Conservation (phyloP, 441 rosid genomes). For the Corymbia citriodora region DNA sequence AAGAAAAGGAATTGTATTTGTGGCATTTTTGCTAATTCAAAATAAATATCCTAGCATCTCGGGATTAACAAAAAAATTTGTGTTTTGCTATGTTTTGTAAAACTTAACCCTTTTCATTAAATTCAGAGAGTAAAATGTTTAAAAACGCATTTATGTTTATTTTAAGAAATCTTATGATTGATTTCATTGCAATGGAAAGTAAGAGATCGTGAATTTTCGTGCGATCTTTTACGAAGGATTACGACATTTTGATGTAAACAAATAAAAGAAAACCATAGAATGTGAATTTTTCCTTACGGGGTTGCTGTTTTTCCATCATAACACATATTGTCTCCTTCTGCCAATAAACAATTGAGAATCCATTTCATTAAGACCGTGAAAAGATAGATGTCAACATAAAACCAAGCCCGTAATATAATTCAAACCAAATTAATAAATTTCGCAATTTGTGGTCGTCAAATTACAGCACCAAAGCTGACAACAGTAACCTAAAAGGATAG, state of each 20-base stretch:
- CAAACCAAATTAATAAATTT: background rate
- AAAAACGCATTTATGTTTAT: background rate
- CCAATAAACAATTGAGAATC: background rate
- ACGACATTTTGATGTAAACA: background rate
- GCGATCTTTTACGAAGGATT: background rate
- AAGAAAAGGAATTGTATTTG: fast-evolving
- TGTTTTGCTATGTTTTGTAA: background rate
- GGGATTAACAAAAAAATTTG: too few species aligned
- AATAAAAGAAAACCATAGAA: background rate
- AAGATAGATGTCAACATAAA: background rate
- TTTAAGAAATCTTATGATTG: background rate
- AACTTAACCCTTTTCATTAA: background rate
- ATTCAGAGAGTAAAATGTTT: fast-evolving
- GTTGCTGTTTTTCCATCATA: too few species aligned
- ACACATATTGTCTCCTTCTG: fast-evolving
- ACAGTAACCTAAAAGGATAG: background rate
- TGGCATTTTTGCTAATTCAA: fast-evolving
- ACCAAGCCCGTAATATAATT: fast-evolving
- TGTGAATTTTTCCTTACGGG: background rate
- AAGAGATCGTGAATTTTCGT: background rate
- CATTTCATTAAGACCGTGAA: background rate
- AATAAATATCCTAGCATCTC: background rate
- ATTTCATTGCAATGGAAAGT: background rate
- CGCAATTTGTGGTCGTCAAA: background rate
- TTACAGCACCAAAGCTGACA: background rate